A percentile compares a stretch with the other conserved stretches of the same genome.
Conservation (phyloP, 108 stramenopile species). For the Conticribra weissflogii region DNA sequence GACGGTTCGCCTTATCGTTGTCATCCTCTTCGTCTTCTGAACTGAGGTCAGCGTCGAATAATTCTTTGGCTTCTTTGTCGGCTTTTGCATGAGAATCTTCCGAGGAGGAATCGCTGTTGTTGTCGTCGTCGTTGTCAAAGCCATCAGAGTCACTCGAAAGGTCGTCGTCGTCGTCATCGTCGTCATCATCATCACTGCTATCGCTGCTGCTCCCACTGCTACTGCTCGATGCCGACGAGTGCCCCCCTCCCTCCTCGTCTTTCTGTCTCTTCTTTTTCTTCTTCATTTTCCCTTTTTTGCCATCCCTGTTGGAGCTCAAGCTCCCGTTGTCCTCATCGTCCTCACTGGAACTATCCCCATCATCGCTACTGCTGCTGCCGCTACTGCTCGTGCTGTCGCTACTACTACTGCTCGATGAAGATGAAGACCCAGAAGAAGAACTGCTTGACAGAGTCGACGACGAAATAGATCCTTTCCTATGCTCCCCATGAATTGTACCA, state of each 20-base stretch:
- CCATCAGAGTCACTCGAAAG: neutral
- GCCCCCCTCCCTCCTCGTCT: too few relatives aligned
- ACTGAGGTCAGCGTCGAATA: conserved; percentile 12
- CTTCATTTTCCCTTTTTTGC: neutral
- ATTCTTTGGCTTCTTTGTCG: conserved; percentile 5
- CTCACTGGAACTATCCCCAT: conserved; percentile 1
- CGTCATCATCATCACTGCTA: neutral
- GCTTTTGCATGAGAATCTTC: neutral
- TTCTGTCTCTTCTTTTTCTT: too few relatives aligned
- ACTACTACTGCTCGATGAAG: conserved; percentile 10
- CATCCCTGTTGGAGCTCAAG: neutral
- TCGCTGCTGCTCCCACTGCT: neutral
- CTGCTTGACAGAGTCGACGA: neutral
- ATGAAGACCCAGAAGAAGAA: conserved; percentile 5
- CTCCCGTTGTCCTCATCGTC: too few relatives aligned
- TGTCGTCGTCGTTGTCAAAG: too few relatives aligned
- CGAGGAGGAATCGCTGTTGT: conserved; percentile 6
- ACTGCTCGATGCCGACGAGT: neutral
- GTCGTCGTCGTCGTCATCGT: neutral
- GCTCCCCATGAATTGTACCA: neutral
- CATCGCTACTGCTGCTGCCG: neutral
- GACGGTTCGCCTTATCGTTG: neutral
- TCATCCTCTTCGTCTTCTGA: conserved; percentile 15
- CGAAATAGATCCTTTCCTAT: neutral
- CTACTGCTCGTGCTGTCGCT: neutral